These are phyloP conservation scores for Hyphopichia fennica DNA, from an alignment of 1,139 yeast genomes.

Conservation along the genomic window DNA sequence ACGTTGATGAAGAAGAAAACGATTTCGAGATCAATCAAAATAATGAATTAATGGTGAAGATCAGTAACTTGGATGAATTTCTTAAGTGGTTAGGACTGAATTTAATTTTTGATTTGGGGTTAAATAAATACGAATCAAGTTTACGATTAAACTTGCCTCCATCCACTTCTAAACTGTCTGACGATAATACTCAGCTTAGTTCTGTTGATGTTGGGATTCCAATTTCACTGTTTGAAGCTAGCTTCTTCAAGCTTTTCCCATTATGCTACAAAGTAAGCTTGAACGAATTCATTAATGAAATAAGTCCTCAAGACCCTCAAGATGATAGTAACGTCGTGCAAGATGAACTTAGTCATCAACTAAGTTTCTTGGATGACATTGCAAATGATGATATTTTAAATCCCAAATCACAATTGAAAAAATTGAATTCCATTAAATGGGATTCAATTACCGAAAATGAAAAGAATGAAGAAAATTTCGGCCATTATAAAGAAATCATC, in stretches of 20 bases:
- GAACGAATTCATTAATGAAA: conserved; percentile 32
- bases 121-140: conserved; percentile 16
- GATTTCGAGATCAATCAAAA: conserved; percentile 32
- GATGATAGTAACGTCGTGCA: conserved; percentile 7
- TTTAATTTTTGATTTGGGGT: conserved; percentile 39
- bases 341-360: conserved; percentile 29
- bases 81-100: conserved; percentile 34
- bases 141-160: conserved; percentile 14
- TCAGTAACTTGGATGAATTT: conserved; percentile 31
- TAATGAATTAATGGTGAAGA: conserved; percentile 32
- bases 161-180: neutral
- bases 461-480: conserved; percentile 19
- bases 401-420: conserved; percentile 27
- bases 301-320: conserved; percentile 14
- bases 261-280: conserved; percentile 32
- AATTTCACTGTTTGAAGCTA: conserved; percentile 13
- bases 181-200: neutral
- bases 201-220: conserved; percentile 12
- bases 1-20: conserved; percentile 35
- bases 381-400: conserved; percentile 30
- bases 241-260: conserved; percentile 31
- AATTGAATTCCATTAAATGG: conserved; percentile 35
- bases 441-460: conserved; percentile 24
- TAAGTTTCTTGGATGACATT: conserved; percentile 41
- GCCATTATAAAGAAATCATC: conserved; percentile 21